A percentile compares a stretch with the other conserved stretches of the same genome.
These are phyloP conservation scores for Lodderomyces pseudojiufengensis DNA, from an alignment of 1,139 yeast species.

Conservation along the genomic window DNA sequence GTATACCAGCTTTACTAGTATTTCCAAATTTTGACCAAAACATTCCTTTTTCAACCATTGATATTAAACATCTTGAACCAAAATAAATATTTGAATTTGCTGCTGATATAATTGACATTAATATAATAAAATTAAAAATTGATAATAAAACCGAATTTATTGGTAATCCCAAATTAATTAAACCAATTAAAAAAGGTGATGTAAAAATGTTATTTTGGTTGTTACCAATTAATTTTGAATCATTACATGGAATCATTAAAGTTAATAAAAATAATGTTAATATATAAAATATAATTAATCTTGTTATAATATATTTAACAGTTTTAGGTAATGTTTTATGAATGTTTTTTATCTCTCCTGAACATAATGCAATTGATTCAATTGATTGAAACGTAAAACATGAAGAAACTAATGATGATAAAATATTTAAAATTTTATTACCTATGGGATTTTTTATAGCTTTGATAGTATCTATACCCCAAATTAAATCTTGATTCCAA, in stretches of 20 bases:
- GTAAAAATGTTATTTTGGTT: constrained; percentile 10
- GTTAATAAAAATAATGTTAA: constrained; percentile 16
- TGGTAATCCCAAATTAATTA: constrained; percentile 11
- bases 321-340: constrained; percentile 13
- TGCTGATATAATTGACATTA: constrained; percentile 23
- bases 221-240: constrained; percentile 13
- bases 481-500: constrained; percentile 10
- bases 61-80: constrained; percentile 23
- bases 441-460: constrained; percentile 25
- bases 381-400: constrained; percentile 34
- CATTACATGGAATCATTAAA: constrained; percentile 17
- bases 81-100: constrained; percentile 28
- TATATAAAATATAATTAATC: constrained; percentile 18
- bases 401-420: constrained; percentile 25
- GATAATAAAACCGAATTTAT: constrained; percentile 7
- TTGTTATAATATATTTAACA: constrained; percentile 15
- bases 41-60: constrained; percentile 16
- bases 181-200: constrained; percentile 18
- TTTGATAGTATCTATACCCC: constrained; percentile 10
- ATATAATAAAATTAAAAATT: constrained; percentile 20
- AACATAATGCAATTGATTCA: constrained; percentile 35
- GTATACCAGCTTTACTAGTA: constrained; percentile 16
- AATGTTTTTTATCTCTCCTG: constrained; percentile 21
- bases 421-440: constrained; percentile 9
- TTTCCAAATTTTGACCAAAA: constrained; percentile 7